phyloP scores from a whole-genome alignment of 2,329 filamentous ascomycete species.

The Periconia sp. region DNA sequence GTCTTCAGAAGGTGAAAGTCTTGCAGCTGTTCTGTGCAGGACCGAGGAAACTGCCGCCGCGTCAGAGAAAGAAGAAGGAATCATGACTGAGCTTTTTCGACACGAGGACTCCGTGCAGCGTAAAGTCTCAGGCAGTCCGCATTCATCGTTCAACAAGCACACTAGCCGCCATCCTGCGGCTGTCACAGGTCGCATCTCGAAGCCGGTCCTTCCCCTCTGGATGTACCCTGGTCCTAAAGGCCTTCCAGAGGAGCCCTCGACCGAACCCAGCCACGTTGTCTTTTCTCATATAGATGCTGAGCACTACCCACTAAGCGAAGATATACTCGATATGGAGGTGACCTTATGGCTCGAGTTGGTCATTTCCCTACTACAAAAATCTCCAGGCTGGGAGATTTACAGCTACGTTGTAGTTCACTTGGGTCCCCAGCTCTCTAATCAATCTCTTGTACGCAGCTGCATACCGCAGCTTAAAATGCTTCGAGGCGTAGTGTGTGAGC shows the following conservation, averaged over 20 bases:
- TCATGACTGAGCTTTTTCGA: conserved; percentile 25
- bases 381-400: conserved; percentile 89
- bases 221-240: conserved; percentile 61
- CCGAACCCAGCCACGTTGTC: conserved; percentile 56
- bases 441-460: conserved; percentile 78
- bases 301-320: conserved; percentile 38
- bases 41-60: conserved; percentile 59
- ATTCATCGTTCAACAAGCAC: conserved; percentile 39
- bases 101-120: conserved; percentile 41
- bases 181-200: conserved; percentile 34
- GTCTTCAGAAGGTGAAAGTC: conserved; percentile 72
- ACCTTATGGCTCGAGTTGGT: conserved; percentile 76
- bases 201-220: conserved; percentile 57
- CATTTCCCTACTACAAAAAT: conserved; percentile 73
- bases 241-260: conserved; percentile 60
- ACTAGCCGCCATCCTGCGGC: conserved; percentile 29
- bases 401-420: conserved; percentile 88
- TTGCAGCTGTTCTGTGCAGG: conserved; percentile 75
- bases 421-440: conserved; percentile 87
- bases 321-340: conserved; percentile 56
- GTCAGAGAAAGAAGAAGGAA: conserved; percentile 51
- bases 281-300: conserved; percentile 54
- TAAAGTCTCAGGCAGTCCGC: conserved; percentile 38
- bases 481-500: conserved; percentile 78
- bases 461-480: conserved; percentile 77